Evolutionary conservation across 192 early-diverging fungal species (phyloP).

Genomic region (Pilobolus umbonatus): DNA sequence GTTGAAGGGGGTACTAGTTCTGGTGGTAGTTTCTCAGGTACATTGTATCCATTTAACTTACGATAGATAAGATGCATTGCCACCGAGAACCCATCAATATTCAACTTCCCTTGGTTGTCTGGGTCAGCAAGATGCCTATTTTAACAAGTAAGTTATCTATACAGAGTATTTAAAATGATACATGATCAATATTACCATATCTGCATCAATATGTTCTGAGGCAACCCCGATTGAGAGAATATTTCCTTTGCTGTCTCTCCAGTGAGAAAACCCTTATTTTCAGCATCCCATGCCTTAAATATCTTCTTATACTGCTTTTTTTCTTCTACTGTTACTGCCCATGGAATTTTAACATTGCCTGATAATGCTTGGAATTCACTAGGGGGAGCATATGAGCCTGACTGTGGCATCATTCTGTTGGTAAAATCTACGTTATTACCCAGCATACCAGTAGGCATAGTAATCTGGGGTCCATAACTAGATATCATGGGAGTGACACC

Average conservation of each 20-base stretch:
- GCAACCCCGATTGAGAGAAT: constrained; percentile 67
- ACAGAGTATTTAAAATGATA: neutral
- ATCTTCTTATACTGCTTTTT: constrained; percentile 56
- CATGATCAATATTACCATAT: constrained; percentile 56
- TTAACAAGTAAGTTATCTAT: neutral
- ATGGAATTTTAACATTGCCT: constrained; percentile 40
- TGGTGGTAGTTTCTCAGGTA: constrained; percentile 74
- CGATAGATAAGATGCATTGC: constrained; percentile 96
- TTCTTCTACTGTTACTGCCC: constrained; percentile 55
- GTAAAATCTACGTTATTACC: constrained; percentile 30
- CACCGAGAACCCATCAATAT: constrained; percentile 91
- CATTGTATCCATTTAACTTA: constrained; percentile 74
- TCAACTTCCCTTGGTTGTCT: constrained; percentile 82
- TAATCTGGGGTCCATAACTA: neutral
- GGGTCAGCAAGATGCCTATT: constrained; percentile 71
- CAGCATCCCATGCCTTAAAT: constrained; percentile 72
- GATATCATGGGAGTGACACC: constrained; percentile 11
- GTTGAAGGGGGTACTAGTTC: constrained; percentile 85
- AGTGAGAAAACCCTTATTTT: constrained; percentile 59
- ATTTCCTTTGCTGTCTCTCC: constrained; percentile 71
- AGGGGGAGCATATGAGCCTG: constrained; percentile 4
- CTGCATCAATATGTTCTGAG: constrained; percentile 63
- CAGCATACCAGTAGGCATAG: constrained; percentile 32
- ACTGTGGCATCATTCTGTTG: constrained; percentile 37
- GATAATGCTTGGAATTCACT: constrained; percentile 13